These are phyloP conservation scores for Linaria vulgaris DNA, from an alignment of 257 asterid genomes.

Conservation along the genomic window DNA sequence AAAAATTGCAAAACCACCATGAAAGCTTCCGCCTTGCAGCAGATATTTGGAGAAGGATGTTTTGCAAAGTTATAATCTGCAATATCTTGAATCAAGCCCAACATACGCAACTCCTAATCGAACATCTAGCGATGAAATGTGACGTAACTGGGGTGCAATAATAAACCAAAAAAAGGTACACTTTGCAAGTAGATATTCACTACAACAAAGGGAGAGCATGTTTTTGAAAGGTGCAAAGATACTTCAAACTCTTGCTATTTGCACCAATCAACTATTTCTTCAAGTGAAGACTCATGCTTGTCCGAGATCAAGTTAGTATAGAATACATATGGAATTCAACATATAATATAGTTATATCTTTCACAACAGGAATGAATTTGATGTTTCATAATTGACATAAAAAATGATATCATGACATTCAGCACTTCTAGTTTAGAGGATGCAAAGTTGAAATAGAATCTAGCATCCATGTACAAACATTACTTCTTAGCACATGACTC, in stretches of 20 bases:
- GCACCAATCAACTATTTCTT: no score
- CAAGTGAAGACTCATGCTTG: background rate
- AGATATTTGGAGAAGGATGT: background rate
- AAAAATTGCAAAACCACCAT: slow-evolving; percentile 9
- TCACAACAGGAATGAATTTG: background rate
- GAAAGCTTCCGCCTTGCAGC: slow-evolving; percentile 1
- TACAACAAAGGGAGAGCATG: no score
- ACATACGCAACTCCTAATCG: slow-evolving; percentile 4
- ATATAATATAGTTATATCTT: background rate
- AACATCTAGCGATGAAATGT: no score
- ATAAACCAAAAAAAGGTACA: background rate
- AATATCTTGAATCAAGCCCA: background rate
- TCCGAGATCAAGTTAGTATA: background rate
- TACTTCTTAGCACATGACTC: background rate
- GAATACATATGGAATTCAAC: background rate
- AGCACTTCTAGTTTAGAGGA: background rate
- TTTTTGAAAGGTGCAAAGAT: no score
- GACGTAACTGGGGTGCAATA: slow-evolving; percentile 11
- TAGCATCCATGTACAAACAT: background rate
- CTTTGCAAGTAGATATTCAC: no score
- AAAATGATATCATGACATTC: background rate
- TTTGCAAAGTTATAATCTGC: background rate
- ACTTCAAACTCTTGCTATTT: no score
- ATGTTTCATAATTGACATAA: background rate
- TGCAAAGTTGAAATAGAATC: background rate